Evolutionary conservation across 768 basidiomycete genomes (phyloP).

Genomic region (Chalciporus piperatus): DNA sequence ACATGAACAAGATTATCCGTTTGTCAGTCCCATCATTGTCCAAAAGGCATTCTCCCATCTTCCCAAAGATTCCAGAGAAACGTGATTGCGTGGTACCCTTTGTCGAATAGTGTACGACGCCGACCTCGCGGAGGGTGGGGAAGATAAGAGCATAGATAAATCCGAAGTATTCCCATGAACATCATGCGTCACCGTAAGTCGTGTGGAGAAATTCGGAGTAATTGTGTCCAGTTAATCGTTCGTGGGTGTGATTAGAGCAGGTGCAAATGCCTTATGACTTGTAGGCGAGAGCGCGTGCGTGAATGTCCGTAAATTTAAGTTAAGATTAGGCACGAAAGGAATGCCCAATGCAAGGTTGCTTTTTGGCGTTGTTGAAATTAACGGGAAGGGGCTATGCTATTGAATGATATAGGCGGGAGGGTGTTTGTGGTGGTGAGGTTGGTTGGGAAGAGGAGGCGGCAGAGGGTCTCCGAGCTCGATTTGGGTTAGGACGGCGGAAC

Average conservation of each 20-base stretch:
- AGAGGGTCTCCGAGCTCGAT: conserved; percentile 24
- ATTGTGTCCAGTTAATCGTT: conserved; percentile 14
- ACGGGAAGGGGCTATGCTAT: conserved; percentile 25
- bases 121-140: conserved; percentile 7
- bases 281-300: conserved; percentile 19
- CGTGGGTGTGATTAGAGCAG: conserved; percentile 31
- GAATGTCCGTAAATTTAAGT: conserved; percentile 27
- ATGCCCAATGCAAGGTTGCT: conserved; percentile 8
- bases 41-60: conserved; percentile 1
- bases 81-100: not conserved
- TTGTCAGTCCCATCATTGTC: conserved; percentile 25
- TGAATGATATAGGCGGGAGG: conserved; percentile 33
- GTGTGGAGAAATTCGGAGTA: conserved; percentile 18
- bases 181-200: conserved; percentile 26
- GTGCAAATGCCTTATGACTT: conserved; percentile 15
- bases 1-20: conserved; percentile 30
- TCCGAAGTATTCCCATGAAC: conserved; percentile 20
- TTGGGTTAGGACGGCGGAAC: conserved; percentile 32
- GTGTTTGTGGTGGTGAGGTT: conserved; percentile 32
- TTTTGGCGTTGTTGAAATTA: conserved; percentile 23
- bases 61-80: conserved; percentile 1
- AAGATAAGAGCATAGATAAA: conserved; percentile 24
- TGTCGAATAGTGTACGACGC: conserved; percentile 2
- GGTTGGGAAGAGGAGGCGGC: conserved; percentile 16
- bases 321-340: conserved; percentile 14